Evolutionary conservation across 441 rosid genomes (phyloP).

Genomic region (Capsella rubella): DNA sequence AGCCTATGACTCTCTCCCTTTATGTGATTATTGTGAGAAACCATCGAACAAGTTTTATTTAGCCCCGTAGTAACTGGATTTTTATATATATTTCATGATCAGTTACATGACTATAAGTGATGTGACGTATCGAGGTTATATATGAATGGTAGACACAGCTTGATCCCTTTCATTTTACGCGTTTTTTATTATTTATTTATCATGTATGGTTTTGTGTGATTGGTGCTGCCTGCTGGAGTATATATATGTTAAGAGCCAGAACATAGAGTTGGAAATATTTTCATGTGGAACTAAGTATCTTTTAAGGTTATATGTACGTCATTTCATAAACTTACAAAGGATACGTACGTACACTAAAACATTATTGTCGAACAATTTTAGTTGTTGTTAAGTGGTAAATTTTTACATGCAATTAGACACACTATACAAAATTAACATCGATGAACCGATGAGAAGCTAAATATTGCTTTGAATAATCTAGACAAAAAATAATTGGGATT

Average conservation of each 20-base stretch:
- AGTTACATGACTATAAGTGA: not conserved
- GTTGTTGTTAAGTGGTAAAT: too few species aligned
- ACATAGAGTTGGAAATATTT: not conserved
- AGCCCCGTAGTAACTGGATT: not conserved
- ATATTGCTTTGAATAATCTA: not conserved
- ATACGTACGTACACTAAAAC: too few species aligned
- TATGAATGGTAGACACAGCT: conserved; percentile 13
- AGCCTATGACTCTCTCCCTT: not conserved
- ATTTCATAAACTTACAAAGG: too few species aligned
- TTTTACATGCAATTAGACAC: too few species aligned
- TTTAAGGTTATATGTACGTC: not conserved
- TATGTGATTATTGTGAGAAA: not conserved
- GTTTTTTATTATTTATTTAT: not conserved
- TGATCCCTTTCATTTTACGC: conserved; percentile 6
- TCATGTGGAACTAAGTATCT: not conserved
- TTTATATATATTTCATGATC: conserved; percentile 4
- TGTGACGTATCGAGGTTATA: conserved; percentile 1
- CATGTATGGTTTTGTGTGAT: not conserved
- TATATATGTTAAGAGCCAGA: not conserved
- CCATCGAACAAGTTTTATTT: not conserved
- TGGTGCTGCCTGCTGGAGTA: not conserved
- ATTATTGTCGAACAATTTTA: too few species aligned
- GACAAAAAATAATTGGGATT: not conserved
- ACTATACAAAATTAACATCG: not conserved
- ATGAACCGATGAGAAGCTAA: not conserved